Conservation (phyloP, 164 flowering plant species). For the Liquidambar formosana region DNA sequence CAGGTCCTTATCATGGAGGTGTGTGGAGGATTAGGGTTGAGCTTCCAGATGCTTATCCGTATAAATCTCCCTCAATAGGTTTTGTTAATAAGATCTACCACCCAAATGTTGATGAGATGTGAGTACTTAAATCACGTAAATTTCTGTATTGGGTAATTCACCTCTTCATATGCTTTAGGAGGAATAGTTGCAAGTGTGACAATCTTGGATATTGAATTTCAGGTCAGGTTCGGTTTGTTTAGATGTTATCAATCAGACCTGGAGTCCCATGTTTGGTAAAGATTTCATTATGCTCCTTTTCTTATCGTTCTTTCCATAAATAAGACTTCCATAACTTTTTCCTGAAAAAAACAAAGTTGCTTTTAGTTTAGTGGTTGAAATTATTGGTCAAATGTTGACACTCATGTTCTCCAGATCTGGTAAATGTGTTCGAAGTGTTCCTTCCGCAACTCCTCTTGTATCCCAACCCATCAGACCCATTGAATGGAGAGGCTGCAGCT, state of each 20-base stretch:
- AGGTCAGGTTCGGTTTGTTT: constrained; percentile 99
- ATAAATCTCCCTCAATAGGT: constrained; percentile 94
- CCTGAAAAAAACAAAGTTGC: not conserved
- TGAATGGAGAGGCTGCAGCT: constrained; percentile 98
- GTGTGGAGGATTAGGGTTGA: constrained; percentile 93
- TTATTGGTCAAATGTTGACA: constrained; percentile 11
- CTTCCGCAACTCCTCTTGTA: constrained; percentile 95
- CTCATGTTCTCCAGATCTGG: constrained; percentile 58
- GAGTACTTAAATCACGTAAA: constrained; percentile 26
- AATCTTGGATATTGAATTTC: constrained; percentile 25
- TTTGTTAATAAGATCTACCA: constrained; percentile 94
- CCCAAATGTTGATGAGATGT: constrained; percentile 97
- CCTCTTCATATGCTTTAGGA: not conserved
- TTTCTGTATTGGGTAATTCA: not conserved
- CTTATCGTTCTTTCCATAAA: not conserved
- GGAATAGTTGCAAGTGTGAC: not conserved
- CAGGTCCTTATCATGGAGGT: constrained; percentile 93
- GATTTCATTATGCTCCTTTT: no score
- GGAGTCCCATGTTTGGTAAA: constrained; percentile 99
- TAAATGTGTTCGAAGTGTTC: constrained; percentile 92
- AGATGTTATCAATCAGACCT: constrained; percentile 95
- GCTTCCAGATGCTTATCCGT: constrained; percentile 98
- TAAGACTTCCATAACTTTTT: not conserved
- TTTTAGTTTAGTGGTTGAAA: not conserved
- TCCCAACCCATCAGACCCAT: constrained; percentile 79